phyloP scores from a whole-genome alignment of 2,329 filamentous ascomycete genomes.

The Penicillium hesseltinei region DNA sequence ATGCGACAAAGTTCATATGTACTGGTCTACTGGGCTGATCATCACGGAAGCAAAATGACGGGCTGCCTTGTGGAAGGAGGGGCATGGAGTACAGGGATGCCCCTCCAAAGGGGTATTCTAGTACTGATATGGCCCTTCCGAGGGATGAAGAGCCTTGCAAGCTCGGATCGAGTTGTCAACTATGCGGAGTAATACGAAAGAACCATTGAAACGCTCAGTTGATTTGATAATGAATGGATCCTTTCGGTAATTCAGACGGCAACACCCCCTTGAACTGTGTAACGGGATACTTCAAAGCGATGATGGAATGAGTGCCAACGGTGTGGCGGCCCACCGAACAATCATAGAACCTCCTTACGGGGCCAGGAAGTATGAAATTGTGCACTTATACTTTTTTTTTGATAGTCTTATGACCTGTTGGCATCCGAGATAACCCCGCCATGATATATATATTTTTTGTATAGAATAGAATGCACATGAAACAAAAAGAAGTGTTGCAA shows the following conservation, averaged over 20 bases:
- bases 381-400: neutral
- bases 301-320: slow-evolving; percentile 2
- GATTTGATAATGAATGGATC: slow-evolving; percentile 2
- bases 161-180: neutral
- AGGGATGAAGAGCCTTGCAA: neutral
- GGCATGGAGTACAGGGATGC: neutral
- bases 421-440: neutral
- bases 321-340: slow-evolving; percentile 3
- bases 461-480: neutral
- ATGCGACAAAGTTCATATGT: neutral
- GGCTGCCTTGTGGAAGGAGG: neutral
- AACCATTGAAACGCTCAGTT: neutral
- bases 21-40: neutral
- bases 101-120: slow-evolving; percentile 6
- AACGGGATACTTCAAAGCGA: neutral
- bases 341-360: slow-evolving; percentile 1
- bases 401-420: slow-evolving; percentile 4
- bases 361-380: neutral
- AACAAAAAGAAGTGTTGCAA: neutral
- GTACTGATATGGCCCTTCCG: neutral
- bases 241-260: neutral
- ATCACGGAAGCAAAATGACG: neutral
- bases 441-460: neutral
- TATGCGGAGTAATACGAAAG: neutral
- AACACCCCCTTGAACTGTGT: neutral